phyloP scores from a whole-genome alignment of 179 eudicot species.

The Dionaea muscipula region DNA sequence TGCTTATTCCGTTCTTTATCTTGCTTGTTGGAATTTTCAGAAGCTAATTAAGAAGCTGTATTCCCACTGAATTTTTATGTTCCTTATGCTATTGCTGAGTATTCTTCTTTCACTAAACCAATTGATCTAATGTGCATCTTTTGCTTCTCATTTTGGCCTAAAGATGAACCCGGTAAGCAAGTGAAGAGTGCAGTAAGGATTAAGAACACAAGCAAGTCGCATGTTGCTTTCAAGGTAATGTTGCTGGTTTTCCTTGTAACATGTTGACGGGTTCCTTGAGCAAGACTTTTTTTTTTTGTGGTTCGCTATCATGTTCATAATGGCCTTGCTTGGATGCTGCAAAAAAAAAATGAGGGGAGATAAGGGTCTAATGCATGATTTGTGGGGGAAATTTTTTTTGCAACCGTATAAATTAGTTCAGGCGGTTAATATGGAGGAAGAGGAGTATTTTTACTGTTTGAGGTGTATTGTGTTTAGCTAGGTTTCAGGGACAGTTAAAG shows the following conservation, averaged over 20 bases:
- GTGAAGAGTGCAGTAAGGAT: conserved; percentile 43
- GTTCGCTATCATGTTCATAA: neutral
- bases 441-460: too few relatives aligned
- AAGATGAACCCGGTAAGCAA: conserved; percentile 51
- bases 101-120: neutral
- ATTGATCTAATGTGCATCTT: neutral
- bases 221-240: conserved; percentile 47
- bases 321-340: too few relatives aligned
- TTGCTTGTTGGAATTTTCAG: neutral
- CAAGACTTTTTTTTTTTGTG: too few relatives aligned
- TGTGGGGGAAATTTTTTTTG: too few relatives aligned
- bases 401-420: too few relatives aligned
- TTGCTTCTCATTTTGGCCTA: neutral
- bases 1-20: too few relatives aligned
- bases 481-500: too few relatives aligned
- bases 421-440: too few relatives aligned
- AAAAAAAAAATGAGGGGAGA: too few relatives aligned
- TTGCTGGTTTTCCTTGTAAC: neutral
- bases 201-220: conserved; percentile 44
- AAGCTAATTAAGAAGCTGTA: neutral
- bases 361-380: too few relatives aligned
- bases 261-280: neutral
- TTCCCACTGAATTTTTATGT: neutral
- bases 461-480: too few relatives aligned
- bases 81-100: neutral